These are phyloP conservation scores for Rhizomucor pusillus DNA, from an alignment of 371 early-diverging fungal species.

Conservation along the genomic window DNA sequence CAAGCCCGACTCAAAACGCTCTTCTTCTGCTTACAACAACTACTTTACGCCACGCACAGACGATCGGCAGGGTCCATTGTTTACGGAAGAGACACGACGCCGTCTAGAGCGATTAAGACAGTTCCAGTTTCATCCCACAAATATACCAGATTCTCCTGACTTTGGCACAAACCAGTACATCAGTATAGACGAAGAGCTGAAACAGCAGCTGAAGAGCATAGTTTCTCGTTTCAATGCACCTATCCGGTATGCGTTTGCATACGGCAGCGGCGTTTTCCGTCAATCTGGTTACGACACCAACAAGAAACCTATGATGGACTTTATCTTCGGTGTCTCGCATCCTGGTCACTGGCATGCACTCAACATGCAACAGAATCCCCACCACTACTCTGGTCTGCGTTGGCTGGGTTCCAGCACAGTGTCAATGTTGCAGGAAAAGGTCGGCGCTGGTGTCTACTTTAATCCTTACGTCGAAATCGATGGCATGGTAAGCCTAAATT, in stretches of 20 bases:
- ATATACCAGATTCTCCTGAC: constrained; percentile 58
- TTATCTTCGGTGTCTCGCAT: constrained; percentile 95
- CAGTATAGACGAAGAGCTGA: constrained; percentile 57
- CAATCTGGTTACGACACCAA: constrained; percentile 79
- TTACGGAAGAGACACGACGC: constrained; percentile 36
- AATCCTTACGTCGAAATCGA: constrained; percentile 90
- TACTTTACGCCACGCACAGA: too few species aligned
- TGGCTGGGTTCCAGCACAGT: constrained; percentile 72
- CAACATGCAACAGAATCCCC: constrained; percentile 85
- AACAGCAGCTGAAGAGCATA: constrained; percentile 56
- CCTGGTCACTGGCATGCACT: constrained; percentile 96
- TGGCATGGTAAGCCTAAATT: constrained; percentile 62
- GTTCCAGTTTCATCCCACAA: constrained; percentile 47
- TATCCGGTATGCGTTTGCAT: constrained; percentile 88
- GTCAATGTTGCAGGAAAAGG: constrained; percentile 72
- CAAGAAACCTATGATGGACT: constrained; percentile 86
- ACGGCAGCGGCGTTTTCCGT: constrained; percentile 92
- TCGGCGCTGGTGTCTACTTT: constrained; percentile 93
- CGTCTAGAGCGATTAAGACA: constrained; percentile 37
- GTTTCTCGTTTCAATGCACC: constrained; percentile 66
- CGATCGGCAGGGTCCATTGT: constrained; percentile 9
- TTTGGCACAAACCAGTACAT: constrained; percentile 70
- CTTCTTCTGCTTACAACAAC: too few species aligned
- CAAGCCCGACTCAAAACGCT: neutral
- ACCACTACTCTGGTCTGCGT: constrained; percentile 85